A percentile compares a stretch with the other conserved stretches of the same genome.
phyloP scores from a whole-genome alignment of 225 moss, liverwort and hornwort species.

The Physcomitrium patens region DNA sequence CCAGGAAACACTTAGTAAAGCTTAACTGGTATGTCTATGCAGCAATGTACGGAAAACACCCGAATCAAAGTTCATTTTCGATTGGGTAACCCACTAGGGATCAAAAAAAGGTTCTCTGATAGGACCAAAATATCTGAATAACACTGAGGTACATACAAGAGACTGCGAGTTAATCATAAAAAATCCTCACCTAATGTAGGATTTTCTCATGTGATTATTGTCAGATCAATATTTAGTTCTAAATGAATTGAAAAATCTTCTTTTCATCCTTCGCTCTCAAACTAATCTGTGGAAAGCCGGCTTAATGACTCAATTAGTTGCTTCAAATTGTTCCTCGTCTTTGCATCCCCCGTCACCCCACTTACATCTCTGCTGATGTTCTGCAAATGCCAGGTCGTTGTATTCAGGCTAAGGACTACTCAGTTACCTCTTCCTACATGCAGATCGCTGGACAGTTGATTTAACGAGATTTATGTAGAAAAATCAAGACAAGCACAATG shows the following conservation, averaged over 20 bases:
- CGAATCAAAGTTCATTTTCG: not conserved
- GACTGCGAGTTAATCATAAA: conserved; percentile 26
- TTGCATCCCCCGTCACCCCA: conserved; percentile 89
- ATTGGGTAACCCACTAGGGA: not conserved
- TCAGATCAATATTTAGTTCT: conserved; percentile 20
- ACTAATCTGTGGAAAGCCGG: conserved; percentile 87
- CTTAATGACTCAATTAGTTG: conserved; percentile 95
- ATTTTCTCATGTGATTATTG: conserved; percentile 18
- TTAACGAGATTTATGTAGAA: not conserved
- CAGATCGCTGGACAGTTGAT: not conserved
- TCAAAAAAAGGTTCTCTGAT: conserved; percentile 17
- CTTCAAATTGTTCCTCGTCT: conserved; percentile 80
- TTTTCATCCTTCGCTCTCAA: conserved; percentile 20
- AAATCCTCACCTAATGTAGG: conserved; percentile 17
- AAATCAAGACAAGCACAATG: conserved; percentile 1
- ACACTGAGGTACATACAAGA: conserved; percentile 33
- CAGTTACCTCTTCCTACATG: not conserved
- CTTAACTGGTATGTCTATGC: no score
- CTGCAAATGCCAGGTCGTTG: conserved; percentile 51
- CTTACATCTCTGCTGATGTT: conserved; percentile 96
- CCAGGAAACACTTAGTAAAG: no score
- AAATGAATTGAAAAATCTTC: conserved; percentile 25
- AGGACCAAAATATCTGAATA: conserved; percentile 29
- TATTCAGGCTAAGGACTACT: conserved; percentile 29
- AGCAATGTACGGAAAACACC: no score